Base-by-base conservation (phyloP, 2,329 filamentous ascomycete species). In the Aspergillus pseudotamarii region DNA sequence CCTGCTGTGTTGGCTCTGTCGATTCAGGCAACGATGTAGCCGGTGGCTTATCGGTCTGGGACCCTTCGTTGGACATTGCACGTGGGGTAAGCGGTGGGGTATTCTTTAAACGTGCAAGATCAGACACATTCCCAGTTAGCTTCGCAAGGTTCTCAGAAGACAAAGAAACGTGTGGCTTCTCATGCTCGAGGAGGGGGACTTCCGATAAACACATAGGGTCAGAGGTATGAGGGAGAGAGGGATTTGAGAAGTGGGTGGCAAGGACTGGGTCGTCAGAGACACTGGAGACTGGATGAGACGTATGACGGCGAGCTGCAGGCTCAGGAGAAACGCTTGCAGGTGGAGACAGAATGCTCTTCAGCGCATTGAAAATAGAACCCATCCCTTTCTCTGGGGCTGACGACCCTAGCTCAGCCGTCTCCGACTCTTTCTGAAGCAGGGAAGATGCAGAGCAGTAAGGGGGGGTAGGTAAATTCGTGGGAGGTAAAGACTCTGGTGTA, bases 61-160 rank as follows among this genome's bases (percentile, higher is more conserved):
- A 68, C 53, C 81, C 82, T 73, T 88, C 87, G 77, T 87, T 85
- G 61, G 93, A 96, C 73, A 94, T 88, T 64, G 94, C 91, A 81
- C 94, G 90, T 68, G 93, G 94, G 61, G 94, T 96, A 70, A 94
- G 94, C 65, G 93, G 89, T 71, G 93, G 91, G 72, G 92, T 95
- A 84, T 93, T 96, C 94, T 97, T 96, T 84, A 88, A 77, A 80
- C 78, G 79, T 73, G 81, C 78, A 78, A 77, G 80, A 79, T 80
- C 83, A 80, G 83, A 83, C 80, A 84, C 84, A 85, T 88, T 87
- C 86, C 89, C 86, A 88, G 93, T 97, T 93, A 97, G 94, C 91
- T 90, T 80, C 73, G 71, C 73, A 70, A 79, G 72, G 61, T 82
- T 80, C 71, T 79, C 76, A 74, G 78, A 78, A 75, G 76, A 79